Percentiles rank a stretch among this genome's conserved stretches.
phyloP scores from a whole-genome alignment of 2,329 filamentous ascomycete genomes.

The Ophioceras dolichostomum region DNA sequence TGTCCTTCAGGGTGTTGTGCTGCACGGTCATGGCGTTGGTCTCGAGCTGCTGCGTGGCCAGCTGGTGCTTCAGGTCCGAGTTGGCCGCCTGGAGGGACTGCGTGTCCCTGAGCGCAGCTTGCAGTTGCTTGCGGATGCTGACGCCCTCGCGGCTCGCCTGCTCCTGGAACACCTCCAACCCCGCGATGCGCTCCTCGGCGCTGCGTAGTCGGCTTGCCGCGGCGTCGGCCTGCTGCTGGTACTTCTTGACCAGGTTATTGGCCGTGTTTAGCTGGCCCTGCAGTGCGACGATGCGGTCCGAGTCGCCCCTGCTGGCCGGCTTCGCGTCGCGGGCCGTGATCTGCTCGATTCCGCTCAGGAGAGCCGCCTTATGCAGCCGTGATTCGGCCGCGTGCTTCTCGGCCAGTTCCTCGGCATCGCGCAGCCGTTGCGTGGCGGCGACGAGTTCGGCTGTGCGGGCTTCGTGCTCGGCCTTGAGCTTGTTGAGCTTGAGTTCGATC shows the following conservation, averaged over 20 bases:
- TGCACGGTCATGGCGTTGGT: slow-evolving; percentile 90
- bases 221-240: slow-evolving; percentile 75
- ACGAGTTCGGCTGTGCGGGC: slow-evolving; percentile 67
- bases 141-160: slow-evolving; percentile 91
- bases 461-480: slow-evolving; percentile 75
- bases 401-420: slow-evolving; percentile 77
- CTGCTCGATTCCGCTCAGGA: slow-evolving; percentile 73
- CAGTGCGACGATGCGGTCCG: slow-evolving; percentile 59
- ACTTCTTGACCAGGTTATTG: slow-evolving; percentile 71
- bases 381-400: slow-evolving; percentile 84
- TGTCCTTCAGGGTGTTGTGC: slow-evolving; percentile 84
- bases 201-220: slow-evolving; percentile 82
- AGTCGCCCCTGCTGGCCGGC: slow-evolving; percentile 28
- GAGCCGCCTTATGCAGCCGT: slow-evolving; percentile 67
- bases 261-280: slow-evolving; percentile 71
- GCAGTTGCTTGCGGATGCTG: slow-evolving; percentile 78
- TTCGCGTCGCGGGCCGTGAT: slow-evolving; percentile 43
- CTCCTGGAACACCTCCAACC: slow-evolving; percentile 92
- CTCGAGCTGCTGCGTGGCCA: slow-evolving; percentile 81
- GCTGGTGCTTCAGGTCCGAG: slow-evolving; percentile 67
- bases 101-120: slow-evolving; percentile 69
- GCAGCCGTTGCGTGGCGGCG: slow-evolving; percentile 57
- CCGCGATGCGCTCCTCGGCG: slow-evolving; percentile 93
- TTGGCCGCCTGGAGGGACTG: slow-evolving; percentile 73
- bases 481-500: slow-evolving; percentile 63